These are phyloP conservation scores for Neofusicoccum cordaticola DNA, from an alignment of 2,329 filamentous ascomycete genomes.

Conservation along the genomic window DNA sequence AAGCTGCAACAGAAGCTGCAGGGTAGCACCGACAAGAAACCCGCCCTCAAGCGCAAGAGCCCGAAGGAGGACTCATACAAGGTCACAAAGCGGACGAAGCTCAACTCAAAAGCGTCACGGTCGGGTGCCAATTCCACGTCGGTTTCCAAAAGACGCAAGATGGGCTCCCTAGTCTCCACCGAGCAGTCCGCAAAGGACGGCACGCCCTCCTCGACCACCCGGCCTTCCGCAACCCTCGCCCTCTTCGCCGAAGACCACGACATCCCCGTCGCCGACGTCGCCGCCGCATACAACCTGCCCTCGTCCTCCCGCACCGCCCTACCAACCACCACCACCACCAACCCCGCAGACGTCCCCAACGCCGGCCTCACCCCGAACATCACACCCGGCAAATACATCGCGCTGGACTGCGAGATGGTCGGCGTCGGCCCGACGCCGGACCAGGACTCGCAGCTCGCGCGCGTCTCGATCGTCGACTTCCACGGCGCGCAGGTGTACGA, in stretches of 20 bases:
- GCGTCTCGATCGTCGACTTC: conserved; percentile 89
- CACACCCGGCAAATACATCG: conserved; percentile 83
- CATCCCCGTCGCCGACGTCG: conserved; percentile 57
- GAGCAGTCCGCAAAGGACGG: conserved; percentile 46
- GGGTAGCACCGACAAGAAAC: conserved; percentile 28
- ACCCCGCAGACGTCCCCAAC: conserved; percentile 41
- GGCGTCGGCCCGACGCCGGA: conserved; percentile 67
- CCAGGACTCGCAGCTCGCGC: conserved; percentile 72
- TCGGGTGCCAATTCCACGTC: conserved; percentile 21
- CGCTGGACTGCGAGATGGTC: conserved; percentile 98
- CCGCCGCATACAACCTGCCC: conserved; percentile 55
- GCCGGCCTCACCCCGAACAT: conserved; percentile 50
- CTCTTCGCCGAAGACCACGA: conserved; percentile 62
- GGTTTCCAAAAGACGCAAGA: conserved; percentile 41
- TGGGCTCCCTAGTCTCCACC: conserved; percentile 48
- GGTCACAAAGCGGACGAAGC: conserved; percentile 34
- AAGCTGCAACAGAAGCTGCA: conserved; percentile 62
- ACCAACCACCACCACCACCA: conserved; percentile 37
- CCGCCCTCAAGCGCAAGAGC: conserved; percentile 34
- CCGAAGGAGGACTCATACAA: conserved; percentile 18
- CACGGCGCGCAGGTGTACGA: conserved; percentile 92
- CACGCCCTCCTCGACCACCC: conserved; percentile 35
- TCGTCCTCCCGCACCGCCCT: conserved; percentile 50
- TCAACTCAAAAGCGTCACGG: conserved; percentile 8
- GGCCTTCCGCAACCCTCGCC: conserved; percentile 54